Conservation (phyloP, 2,329 filamentous ascomycete species). For the Mariannaea sp. region DNA sequence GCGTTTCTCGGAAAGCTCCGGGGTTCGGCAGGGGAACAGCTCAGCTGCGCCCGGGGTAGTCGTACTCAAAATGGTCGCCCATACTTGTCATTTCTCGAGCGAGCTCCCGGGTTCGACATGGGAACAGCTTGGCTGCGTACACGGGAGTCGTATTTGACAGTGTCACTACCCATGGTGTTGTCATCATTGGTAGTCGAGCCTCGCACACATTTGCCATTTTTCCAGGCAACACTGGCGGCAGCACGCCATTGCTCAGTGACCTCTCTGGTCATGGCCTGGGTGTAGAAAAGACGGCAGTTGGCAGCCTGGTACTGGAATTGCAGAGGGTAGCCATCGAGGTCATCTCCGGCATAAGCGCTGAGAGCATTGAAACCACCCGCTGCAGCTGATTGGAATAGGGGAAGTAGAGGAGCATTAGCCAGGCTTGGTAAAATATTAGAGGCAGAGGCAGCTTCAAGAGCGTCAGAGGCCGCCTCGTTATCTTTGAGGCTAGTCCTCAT, state of each 20-base stretch:
- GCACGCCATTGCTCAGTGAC: slow-evolving; percentile 6
- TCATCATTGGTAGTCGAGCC: slow-evolving; percentile 1
- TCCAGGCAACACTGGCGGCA: slow-evolving; percentile 1
- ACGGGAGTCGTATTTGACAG: not conserved
- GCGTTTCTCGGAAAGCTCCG: too few relatives aligned
- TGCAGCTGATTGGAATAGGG: too few relatives aligned
- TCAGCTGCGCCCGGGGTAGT: too few relatives aligned
- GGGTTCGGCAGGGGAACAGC: too few relatives aligned
- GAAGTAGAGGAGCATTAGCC: not conserved
- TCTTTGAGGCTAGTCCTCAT: not conserved
- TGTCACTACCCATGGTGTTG: slow-evolving; percentile 1
- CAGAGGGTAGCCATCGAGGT: slow-evolving; percentile 5
- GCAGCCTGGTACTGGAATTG: slow-evolving; percentile 25
- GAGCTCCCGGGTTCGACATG: not conserved
- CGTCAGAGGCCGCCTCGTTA: not conserved
- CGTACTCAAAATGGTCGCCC: too few relatives aligned
- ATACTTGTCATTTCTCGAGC: too few relatives aligned
- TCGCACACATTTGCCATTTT: not conserved
- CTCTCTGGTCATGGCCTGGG: not conserved
- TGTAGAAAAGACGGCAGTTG: slow-evolving; percentile 21
- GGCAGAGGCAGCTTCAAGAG: not conserved
- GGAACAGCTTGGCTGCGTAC: not conserved
- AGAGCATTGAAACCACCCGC: slow-evolving; percentile 3
- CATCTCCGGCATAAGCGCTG: slow-evolving; percentile 11
- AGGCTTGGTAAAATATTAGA: not conserved